phyloP scores from a whole-genome alignment of 495 filamentous ascomycete species.

The Talaromyces liani region DNA sequence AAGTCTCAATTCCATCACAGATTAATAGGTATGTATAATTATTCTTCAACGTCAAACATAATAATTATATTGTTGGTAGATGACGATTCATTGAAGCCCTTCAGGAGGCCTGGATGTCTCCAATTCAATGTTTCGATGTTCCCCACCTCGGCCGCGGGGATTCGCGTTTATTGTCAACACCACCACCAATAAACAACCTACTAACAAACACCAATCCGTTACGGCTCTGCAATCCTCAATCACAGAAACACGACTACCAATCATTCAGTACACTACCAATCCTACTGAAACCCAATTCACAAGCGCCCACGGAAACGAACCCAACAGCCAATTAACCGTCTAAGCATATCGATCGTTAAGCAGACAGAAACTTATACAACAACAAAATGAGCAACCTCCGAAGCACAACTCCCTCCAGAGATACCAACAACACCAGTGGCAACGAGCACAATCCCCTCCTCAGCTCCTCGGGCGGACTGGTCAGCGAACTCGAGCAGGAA shows the following conservation, averaged over 20 bases:
- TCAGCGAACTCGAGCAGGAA: constrained; percentile 80
- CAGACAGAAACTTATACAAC: neutral
- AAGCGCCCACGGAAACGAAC: neutral
- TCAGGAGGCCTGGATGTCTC: neutral
- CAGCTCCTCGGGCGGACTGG: constrained; percentile 26
- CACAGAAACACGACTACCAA: neutral
- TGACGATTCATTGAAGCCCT: too few relatives aligned
- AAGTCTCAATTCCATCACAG: neutral
- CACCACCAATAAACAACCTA: too few relatives aligned
- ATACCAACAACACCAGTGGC: neutral
- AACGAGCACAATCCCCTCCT: constrained; percentile 33
- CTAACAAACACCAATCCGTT: too few relatives aligned
- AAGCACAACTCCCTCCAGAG: constrained; percentile 5
- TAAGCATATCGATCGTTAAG: neutral
- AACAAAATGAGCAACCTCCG: neutral
- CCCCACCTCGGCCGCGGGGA: neutral
- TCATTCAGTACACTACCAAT: neutral
- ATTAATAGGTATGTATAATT: too few relatives aligned
- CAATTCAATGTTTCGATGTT: neutral
- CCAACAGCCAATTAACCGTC: neutral
- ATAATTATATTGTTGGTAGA: too few relatives aligned
- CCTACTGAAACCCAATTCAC: neutral
- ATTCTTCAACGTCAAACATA: too few relatives aligned
- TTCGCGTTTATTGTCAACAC: neutral
- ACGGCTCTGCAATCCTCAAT: neutral